Percentiles rank a stretch among this genome's conserved stretches.
Conservation (phyloP, 768 basidiomycete species). For the Candolleomyces efflorescens region DNA sequence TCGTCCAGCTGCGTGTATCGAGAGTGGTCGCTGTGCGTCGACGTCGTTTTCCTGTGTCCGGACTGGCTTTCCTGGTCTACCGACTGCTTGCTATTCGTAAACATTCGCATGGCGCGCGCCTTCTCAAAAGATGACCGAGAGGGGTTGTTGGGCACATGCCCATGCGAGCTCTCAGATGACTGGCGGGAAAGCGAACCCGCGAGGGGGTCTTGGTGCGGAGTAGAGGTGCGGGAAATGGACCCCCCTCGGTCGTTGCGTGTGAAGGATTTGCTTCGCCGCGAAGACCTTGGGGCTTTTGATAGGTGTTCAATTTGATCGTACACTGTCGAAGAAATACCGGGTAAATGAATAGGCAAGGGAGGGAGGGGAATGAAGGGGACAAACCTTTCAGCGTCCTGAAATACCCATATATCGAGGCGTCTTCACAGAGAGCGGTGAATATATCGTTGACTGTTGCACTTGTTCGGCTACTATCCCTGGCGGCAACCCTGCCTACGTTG, state of each 20-base stretch:
- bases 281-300: conserved; percentile 46
- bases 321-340: conserved; percentile 38
- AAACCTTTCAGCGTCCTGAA: conserved; percentile 86
- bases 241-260: conserved; percentile 45
- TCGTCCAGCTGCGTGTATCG: conserved; percentile 32
- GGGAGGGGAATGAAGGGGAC: conserved; percentile 15
- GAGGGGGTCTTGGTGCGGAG: conserved; percentile 40
- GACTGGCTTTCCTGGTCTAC: conserved; percentile 38
- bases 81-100: conserved; percentile 36
- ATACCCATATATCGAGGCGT: conserved; percentile 77
- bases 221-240: conserved; percentile 40
- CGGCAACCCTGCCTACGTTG: conserved; percentile 79
- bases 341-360: conserved; percentile 10
- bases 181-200: conserved; percentile 29
- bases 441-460: conserved; percentile 76
- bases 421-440: conserved; percentile 86
- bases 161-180: conserved; percentile 34
- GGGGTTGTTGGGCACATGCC: conserved; percentile 17
- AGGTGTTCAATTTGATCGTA: conserved; percentile 75
- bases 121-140: conserved; percentile 64
- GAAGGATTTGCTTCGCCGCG: conserved; percentile 68
- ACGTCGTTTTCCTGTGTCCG: conserved; percentile 48
- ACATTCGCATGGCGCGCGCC: conserved; percentile 56
- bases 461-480: conserved; percentile 79
- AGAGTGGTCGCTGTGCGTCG: conserved; percentile 50